phyloP scores from a whole-genome alignment of 768 basidiomycete genomes.

The Lactifluus subvellereus region DNA sequence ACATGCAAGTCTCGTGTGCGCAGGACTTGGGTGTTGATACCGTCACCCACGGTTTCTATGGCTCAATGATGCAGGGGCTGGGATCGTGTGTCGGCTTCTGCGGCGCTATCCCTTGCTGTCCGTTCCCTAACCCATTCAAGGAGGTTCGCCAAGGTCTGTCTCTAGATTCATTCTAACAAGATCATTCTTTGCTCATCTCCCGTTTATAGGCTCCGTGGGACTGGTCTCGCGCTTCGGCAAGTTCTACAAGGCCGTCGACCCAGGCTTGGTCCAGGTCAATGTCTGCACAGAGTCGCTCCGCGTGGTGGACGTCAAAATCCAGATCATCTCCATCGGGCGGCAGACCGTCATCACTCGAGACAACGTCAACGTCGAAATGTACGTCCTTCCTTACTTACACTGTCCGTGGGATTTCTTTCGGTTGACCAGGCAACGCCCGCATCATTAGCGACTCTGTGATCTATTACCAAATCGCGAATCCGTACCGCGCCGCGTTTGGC shows the following conservation, averaged over 20 bases:
- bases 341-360: conserved; percentile 93
- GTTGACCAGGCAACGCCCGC: conserved; percentile 1
- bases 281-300: conserved; percentile 88
- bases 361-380: conserved; percentile 95
- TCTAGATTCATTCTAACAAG: not conserved
- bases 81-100: conserved; percentile 59
- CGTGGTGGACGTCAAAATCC: conserved; percentile 92
- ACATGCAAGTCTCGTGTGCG: conserved; percentile 94
- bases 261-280: conserved; percentile 87
- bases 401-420: not conserved
- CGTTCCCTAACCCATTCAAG: conserved; percentile 78
- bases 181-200: not conserved
- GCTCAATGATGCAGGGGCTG: conserved; percentile 67
- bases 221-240: conserved; percentile 90
- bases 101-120: conserved; percentile 81
- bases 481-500: conserved; percentile 91
- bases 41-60: conserved; percentile 84
- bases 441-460: conserved; percentile 77
- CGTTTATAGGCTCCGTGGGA: conserved; percentile 70
- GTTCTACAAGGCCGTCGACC: conserved; percentile 95
- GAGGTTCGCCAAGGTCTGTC: conserved; percentile 73
- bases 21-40: conserved; percentile 76
- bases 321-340: conserved; percentile 81
- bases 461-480: conserved; percentile 85
- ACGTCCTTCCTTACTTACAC: conserved; percentile 28